These are phyloP conservation scores for Tinospora cordifolia DNA, from an alignment of 164 flowering plant genomes.

Conservation along the genomic window DNA sequence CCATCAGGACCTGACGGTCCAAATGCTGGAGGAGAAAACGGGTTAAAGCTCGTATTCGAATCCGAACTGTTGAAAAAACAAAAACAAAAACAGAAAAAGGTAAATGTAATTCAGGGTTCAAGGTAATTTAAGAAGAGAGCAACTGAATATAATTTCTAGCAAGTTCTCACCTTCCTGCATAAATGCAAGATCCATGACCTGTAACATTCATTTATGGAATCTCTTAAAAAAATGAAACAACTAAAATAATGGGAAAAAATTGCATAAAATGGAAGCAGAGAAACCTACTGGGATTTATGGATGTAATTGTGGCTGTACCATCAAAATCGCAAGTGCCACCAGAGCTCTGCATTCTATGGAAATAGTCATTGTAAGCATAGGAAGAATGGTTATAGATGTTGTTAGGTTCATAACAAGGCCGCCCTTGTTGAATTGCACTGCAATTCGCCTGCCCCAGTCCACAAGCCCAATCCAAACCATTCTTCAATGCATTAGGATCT, in stretches of 20 bases:
- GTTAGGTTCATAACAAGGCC: conserved; percentile 61
- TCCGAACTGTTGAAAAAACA: conserved; percentile 29
- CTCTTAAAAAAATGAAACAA: not conserved
- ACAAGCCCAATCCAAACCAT: conserved; percentile 89
- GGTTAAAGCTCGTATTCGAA: conserved; percentile 22
- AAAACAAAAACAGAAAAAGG: not conserved
- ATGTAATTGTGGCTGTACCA: conserved; percentile 59
- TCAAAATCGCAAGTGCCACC: conserved; percentile 89
- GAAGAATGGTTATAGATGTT: conserved; percentile 62
- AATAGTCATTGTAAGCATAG: conserved; percentile 87
- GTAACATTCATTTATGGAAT: conserved; percentile 14
- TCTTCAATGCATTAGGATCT: conserved; percentile 43
- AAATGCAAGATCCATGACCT: conserved; percentile 64
- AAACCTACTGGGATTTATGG: conserved; percentile 75
- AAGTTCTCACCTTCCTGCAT: conserved; percentile 51
- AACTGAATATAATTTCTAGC: not conserved
- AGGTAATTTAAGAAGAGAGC: not conserved
- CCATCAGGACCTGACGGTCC: conserved; percentile 34
- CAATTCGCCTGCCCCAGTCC: conserved; percentile 77
- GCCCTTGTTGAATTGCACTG: conserved; percentile 59
- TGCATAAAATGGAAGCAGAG: not conserved
- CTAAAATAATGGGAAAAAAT: not conserved
- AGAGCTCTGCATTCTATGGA: conserved; percentile 45
- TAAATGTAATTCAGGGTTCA: not conserved
- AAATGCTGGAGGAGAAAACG: conserved; percentile 25